Evolutionary conservation across 1,284 basidiomycete species (phyloP).

Genomic region (Fomitiporia mediterranea): DNA sequence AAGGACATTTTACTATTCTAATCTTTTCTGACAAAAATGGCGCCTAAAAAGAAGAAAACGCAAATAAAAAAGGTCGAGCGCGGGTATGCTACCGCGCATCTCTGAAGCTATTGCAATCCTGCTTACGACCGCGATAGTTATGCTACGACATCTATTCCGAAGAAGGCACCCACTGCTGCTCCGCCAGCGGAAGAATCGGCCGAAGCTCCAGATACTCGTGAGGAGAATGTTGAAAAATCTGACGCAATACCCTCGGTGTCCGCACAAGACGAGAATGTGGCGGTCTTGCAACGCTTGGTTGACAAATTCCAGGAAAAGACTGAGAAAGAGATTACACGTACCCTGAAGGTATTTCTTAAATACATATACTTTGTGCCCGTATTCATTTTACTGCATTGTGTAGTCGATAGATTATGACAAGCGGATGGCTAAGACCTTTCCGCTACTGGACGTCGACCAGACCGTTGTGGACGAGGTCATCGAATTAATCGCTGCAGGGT

Average conservation of each 20-base stretch:
- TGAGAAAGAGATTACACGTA: slow-evolving; percentile 82
- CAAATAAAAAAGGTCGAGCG: slow-evolving; percentile 71
- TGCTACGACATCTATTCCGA: slow-evolving; percentile 85
- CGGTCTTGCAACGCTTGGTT: slow-evolving; percentile 57
- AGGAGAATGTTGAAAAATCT: slow-evolving; percentile 1
- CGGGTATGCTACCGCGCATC: slow-evolving; percentile 34
- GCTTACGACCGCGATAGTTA: slow-evolving; percentile 36
- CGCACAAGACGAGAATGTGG: slow-evolving; percentile 9
- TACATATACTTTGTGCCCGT: background rate
- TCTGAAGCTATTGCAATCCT: background rate
- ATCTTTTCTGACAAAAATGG: slow-evolving; percentile 51
- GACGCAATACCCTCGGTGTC: slow-evolving; percentile 27
- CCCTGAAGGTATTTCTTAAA: slow-evolving; percentile 43
- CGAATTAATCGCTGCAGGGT: slow-evolving; percentile 40
- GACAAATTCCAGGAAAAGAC: slow-evolving; percentile 85
- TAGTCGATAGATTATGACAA: slow-evolving; percentile 85
- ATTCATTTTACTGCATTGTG: slow-evolving; percentile 4
- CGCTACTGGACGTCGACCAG: slow-evolving; percentile 62
- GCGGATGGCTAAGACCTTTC: slow-evolving; percentile 65
- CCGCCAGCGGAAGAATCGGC: too few relatives aligned
- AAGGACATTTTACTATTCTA: too few relatives aligned
- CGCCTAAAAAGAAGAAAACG: slow-evolving; percentile 77
- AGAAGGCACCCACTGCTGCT: slow-evolving; percentile 51
- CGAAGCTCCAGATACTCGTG: slow-evolving; percentile 23
- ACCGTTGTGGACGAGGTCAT: slow-evolving; percentile 58